Evolutionary conservation across 164 flowering plant genomes (phyloP).

Genomic region (Taxillus chinensis): DNA sequence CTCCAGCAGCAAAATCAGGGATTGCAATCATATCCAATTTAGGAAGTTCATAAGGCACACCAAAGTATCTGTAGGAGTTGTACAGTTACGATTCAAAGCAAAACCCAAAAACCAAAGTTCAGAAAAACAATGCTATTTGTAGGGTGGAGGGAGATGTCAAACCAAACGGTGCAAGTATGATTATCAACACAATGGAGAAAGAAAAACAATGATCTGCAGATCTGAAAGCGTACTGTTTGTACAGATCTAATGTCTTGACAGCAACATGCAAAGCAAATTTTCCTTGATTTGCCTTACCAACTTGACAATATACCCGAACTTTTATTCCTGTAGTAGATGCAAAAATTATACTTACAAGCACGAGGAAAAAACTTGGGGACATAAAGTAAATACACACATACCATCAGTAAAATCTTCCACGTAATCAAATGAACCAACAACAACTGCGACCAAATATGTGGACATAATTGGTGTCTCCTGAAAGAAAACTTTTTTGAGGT

Average conservation of each 20-base stretch:
- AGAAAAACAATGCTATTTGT: too few relatives aligned
- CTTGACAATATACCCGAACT: slow-evolving; percentile 83
- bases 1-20: slow-evolving; percentile 99
- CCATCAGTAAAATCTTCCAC: slow-evolving; percentile 91
- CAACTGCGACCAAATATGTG: slow-evolving; percentile 89
- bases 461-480: slow-evolving; percentile 95
- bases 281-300: slow-evolving; percentile 83
- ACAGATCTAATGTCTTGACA: slow-evolving; percentile 74
- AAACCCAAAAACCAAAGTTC: too few relatives aligned
- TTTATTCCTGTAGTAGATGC: slow-evolving; percentile 42
- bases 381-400: slow-evolving; percentile 13
- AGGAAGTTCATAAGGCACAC: slow-evolving; percentile 76
- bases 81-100: too few relatives aligned
- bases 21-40: slow-evolving; percentile 96
- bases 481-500: slow-evolving; percentile 54
- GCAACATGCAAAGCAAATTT: slow-evolving; percentile 89
- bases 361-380: background rate
- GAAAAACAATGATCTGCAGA: background rate
- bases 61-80: slow-evolving; percentile 58
- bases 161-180: too few relatives aligned
- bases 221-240: slow-evolving; percentile 45
- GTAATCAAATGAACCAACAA: slow-evolving; percentile 88
- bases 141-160: too few relatives aligned
- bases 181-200: background rate
- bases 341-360: background rate